Evolutionary conservation across 1,284 basidiomycete species (phyloP), one percentile per base, ranked within the genome.

Genomic region (Neonothopanus nambi): DNA sequence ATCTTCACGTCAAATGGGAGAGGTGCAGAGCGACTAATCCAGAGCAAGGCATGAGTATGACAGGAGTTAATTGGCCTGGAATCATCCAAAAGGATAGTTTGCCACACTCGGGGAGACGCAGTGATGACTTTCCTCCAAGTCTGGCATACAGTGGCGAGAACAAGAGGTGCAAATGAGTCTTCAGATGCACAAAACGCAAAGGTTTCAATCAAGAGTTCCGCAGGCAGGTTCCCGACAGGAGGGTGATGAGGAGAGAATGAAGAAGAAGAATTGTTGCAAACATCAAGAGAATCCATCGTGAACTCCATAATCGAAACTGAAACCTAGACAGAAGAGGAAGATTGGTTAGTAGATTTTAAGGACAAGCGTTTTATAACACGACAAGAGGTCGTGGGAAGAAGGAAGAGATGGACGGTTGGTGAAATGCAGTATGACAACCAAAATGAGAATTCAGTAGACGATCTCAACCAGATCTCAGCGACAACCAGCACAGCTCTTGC

Each of bases 191-290:
- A 79, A 33, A 70, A 69, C 3, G 69, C 65, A 67, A 87, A 87
- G 48, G 87, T 79, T 52, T 84, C 77, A 59, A 82, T 75, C 48
- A 89, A 74, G 9, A 89, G 67, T 58, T 89, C 87, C 11, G 79
- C 69, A 0, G 87, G 87, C 15, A 51, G 36, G 20, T 36, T 39
- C 8, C 35, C 38, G 15, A 38, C 35, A 24, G 52, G 38, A 24
- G 46, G 23, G 38, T 15, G n/a, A 41, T 15, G 23, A 40, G 46
- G 23, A 40, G 46, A 47, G 13, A 36, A 24, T 33, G 39, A 47
- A 36, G 33, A 39, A 26, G 46, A 53, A 35, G 46, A 41, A 41
- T 33, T 53, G n/a, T n/a, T n/a, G n/a, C n/a, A n/a, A 41, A 40
- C 48, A 50, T 50, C 48, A 41, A 41, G 24, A 41, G 48, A 36